phyloP scores from a whole-genome alignment of 2,329 filamentous ascomycete species.

The Achaetomium macrosporum region DNA sequence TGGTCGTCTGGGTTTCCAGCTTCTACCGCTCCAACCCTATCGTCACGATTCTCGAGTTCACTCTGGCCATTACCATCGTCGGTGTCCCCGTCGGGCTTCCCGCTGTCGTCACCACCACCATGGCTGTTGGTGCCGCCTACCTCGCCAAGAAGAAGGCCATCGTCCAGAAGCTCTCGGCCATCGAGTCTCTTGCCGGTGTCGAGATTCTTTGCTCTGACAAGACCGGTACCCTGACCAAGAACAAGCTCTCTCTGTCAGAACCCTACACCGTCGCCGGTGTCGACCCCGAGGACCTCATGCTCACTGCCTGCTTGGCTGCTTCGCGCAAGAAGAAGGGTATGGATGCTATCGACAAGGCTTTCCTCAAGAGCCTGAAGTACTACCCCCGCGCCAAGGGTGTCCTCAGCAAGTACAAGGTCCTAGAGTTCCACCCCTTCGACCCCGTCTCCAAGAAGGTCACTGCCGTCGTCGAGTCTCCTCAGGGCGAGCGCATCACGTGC shows the following conservation, averaged over 20 bases:
- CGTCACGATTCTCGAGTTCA: slow-evolving; percentile 74
- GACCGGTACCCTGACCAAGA: slow-evolving; percentile 89
- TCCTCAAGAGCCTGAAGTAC: slow-evolving; percentile 76
- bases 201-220: slow-evolving; percentile 94
- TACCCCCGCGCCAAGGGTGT: slow-evolving; percentile 78
- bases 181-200: slow-evolving; percentile 86
- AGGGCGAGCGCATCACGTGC: slow-evolving; percentile 79
- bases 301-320: slow-evolving; percentile 83
- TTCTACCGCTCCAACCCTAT: slow-evolving; percentile 85
- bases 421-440: slow-evolving; percentile 84
- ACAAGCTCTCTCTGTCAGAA: slow-evolving; percentile 83
- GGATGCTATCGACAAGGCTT: slow-evolving; percentile 91
- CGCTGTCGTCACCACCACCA: slow-evolving; percentile 88
- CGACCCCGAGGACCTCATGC: slow-evolving; percentile 82
- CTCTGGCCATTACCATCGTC: slow-evolving; percentile 82
- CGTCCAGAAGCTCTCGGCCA: slow-evolving; percentile 86
- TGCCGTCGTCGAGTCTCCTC: slow-evolving; percentile 74
- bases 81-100: slow-evolving; percentile 91
- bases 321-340: slow-evolving; percentile 95
- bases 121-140: slow-evolving; percentile 89
- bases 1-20: slow-evolving; percentile 78
- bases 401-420: slow-evolving; percentile 75
- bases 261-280: slow-evolving; percentile 79
- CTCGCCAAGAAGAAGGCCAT: slow-evolving; percentile 90
- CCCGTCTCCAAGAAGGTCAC: slow-evolving; percentile 91